Base-by-base conservation (phyloP, 768 basidiomycete genomes). In the Cystofilobasidium bisporidii region DNA sequence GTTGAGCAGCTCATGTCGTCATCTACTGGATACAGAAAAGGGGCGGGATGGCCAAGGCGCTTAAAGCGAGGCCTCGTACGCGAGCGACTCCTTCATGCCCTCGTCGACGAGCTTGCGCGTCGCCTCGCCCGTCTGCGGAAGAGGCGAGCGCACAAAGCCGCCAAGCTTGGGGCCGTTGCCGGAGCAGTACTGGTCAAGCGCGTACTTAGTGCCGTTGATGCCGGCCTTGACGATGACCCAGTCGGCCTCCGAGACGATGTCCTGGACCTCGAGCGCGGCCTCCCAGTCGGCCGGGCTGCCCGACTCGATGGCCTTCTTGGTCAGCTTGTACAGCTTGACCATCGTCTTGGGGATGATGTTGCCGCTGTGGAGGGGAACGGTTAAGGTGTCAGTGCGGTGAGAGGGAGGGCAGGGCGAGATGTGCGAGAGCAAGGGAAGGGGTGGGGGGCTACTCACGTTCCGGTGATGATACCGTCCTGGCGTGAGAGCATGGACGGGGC, bases 391-490 rank as follows among this genome's bases (percentile, higher is more conserved):
- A 15, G 18, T 22, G 30, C 17, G n/a, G n/a, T 20, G 61, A 12
- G 26, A 28, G 48, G 22, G 3, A 63, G n/a, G 53, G 28, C 63
- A 64, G 55, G 11, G 20, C 2, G 14, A 11, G 9, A 15, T 28
- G 26, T 58, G 10, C 11, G 14, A 1, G n/a, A 40, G 11, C 26
- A 24, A 1, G n/a, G 36, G 20, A 30, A 2, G 62, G 33, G n/a
- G 15, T 11, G 5, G 22, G 58, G n/a, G n/a, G n/a, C n/a, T n/a
- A 62, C 62, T 60, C 30, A 67, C 69, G 76, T 76, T 17, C 78
- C 86, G 47, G 83, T 83, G 72, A 88, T 88, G 61, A 81, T 78
- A 0, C 87, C 87, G 33, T 85, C 81, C 71, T 84, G 82, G 11
- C 83, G 82, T 3, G 84, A 83, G 45, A 84, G 74, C 10, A 89